These are phyloP conservation scores for Echinosophora koreensis DNA, from an alignment of 306 rosid genomes.

Conservation along the genomic window DNA sequence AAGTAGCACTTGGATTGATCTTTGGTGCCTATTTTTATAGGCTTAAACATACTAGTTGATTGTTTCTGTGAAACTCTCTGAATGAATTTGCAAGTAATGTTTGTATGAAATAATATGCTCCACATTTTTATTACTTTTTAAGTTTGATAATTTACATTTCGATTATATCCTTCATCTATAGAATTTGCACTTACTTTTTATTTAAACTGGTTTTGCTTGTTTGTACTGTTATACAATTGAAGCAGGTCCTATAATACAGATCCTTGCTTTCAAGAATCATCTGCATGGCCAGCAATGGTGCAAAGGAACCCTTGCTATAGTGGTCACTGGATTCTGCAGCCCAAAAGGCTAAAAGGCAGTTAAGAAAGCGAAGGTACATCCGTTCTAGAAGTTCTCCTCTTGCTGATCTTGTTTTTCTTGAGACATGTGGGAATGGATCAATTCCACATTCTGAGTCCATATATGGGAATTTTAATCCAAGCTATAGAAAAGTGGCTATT, in stretches of 20 bases:
- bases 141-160: neutral
- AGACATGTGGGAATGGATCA: conserved; percentile 16
- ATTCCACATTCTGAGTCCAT: conserved; percentile 34
- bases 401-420: conserved; percentile 15
- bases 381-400: conserved; percentile 68
- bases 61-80: conserved; percentile 22
- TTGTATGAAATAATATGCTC: neutral
- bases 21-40: conserved; percentile 17
- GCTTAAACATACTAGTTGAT: neutral
- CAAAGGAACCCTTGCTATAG: too few species aligned
- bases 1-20: neutral
- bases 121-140: neutral
- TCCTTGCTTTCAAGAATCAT: too few species aligned
- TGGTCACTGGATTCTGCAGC: conserved; percentile 4
- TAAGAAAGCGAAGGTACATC: conserved; percentile 50
- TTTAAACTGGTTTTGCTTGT: too few species aligned
- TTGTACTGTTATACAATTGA: too few species aligned
- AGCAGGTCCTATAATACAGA: too few species aligned
- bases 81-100: neutral
- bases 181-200: too few species aligned
- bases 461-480: conserved; percentile 53
- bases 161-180: conserved; percentile 1
- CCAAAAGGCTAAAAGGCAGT: conserved; percentile 41
- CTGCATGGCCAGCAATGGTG: too few species aligned
- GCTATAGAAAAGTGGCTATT: conserved; percentile 40